Evolutionary conservation across 257 asterid genomes (phyloP).

Genomic region (Handroanthus guayacan): DNA sequence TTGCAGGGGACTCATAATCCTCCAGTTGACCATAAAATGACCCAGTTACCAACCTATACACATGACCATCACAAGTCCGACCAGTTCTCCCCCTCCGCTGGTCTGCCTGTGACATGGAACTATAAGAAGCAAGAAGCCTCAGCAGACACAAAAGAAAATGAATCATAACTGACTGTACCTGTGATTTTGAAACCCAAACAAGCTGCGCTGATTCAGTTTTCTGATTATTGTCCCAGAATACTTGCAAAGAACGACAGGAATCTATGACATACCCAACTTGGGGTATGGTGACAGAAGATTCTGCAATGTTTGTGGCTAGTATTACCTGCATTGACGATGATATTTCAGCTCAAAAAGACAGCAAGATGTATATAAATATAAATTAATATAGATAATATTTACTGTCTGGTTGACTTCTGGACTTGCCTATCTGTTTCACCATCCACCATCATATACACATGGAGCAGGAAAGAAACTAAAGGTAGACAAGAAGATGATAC

Average conservation of each 20-base stretch:
- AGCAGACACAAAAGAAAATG: slow-evolving; percentile 26
- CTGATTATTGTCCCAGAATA: slow-evolving; percentile 77
- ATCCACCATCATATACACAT: slow-evolving; percentile 12
- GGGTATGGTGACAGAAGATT: slow-evolving; percentile 98
- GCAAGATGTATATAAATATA: neutral
- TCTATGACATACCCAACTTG: slow-evolving; percentile 94
- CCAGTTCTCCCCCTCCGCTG: slow-evolving; percentile 98
- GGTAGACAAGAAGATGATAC: slow-evolving; percentile 45
- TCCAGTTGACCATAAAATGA: slow-evolving; percentile 71
- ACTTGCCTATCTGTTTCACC: slow-evolving; percentile 9
- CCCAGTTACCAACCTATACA: slow-evolving; percentile 84
- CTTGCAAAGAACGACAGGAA: slow-evolving; percentile 98
- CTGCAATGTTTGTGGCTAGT: slow-evolving; percentile 97
- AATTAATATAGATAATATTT: slow-evolving; percentile 18
- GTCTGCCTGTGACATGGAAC: slow-evolving; percentile 67
- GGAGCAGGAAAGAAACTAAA: slow-evolving; percentile 29
- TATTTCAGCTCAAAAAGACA: slow-evolving; percentile 29
- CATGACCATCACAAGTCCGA: slow-evolving; percentile 91
- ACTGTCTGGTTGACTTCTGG: slow-evolving; percentile 29
- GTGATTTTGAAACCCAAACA: slow-evolving; percentile 96
- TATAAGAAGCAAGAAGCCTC: slow-evolving; percentile 27
- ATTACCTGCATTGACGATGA: slow-evolving; percentile 65
- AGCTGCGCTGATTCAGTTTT: slow-evolving; percentile 82
- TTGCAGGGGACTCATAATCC: slow-evolving; percentile 87
- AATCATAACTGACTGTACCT: slow-evolving; percentile 57